Evolutionary conservation across 805 yeast species (phyloP), one percentile per base, ranked within the genome.

Genomic region (Priceomyces haplophilus): DNA sequence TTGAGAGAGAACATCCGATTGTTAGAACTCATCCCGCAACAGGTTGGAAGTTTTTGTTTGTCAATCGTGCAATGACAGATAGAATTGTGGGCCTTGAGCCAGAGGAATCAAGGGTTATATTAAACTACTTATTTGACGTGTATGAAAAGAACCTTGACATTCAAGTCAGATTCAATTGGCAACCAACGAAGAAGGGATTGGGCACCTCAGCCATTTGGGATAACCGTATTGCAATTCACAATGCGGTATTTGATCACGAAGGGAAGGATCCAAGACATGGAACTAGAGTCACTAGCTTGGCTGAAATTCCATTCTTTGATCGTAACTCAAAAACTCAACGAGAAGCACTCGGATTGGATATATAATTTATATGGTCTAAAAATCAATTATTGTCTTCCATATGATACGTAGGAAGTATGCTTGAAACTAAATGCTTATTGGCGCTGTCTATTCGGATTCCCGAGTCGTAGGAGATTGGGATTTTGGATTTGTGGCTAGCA

Each of bases 1-100:
- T 79, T 41, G 80, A 71, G 50, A 70, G 82, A 56, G 75, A 70
- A 44, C 86, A 81, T 58, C 85, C 84, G 3, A 46, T 81, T 19
- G 73, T 81, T 24, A 73, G 85, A 61, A 78, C 83, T 31, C 82
- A 81, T 51, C 85, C 87, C 7, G 81, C 73, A 11, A 80, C 85
- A 20, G 83, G 83, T 34, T 71, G 79, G 76, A 80, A 80, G 58
- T 62, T 79, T 0, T 60, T 80, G 47, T 80, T 64, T 46, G 77
- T 78, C 35, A 78, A 79, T 59, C 68, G 79, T 37, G 62, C 67
- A 16, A 68, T 70, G 70, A 78, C 82, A 12, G 64, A 53, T 32
- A 66, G 76, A 44, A 79, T 79, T 44, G 69, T 72, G 6, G 83
- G 82, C 0, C 63, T 79, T 38, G 71, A 73, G 41, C 70, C 72